Base-by-base conservation (phyloP, 2,329 filamentous ascomycete species). In the Fusarium sp. region DNA sequence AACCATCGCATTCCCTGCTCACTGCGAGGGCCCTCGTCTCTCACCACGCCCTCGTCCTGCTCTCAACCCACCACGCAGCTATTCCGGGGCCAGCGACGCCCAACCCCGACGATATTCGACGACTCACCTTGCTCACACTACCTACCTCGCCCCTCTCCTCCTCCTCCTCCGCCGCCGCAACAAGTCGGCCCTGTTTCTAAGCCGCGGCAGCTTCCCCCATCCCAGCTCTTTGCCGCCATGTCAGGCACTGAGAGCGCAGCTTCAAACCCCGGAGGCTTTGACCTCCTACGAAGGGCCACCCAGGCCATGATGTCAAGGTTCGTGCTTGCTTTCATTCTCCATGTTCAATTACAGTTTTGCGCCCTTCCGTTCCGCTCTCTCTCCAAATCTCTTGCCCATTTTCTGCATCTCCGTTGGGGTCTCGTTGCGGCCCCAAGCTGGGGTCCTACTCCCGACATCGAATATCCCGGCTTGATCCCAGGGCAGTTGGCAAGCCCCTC, bases 261-360 rank as follows among this genome's bases (percentile, higher is more conserved):
- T 71, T 79, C 81, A 66, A 83, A 82, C 77, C 79, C 80, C 36
- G 85, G 86, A 78, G 85, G 87, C 74, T 89, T 87, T 76, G 89
- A 91, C 81, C 84, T 91, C 75, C 81, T 91, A 73, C 85, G 88
- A 79, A 85, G 89, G 80, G 89, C 89, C 71, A 91, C 89, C n/a
- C 88, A 91, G 78, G 87, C 87, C 76, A 88, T 91, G 86, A 89
- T 91, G 88, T 90, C 88, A 83, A 91, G 84, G 88, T 90, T 87
- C 81, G 88, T 87, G 67, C 60, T 62, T 71, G 62, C 74, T 77
- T 74, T 71, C 45, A 58, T 71, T 68, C 73, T 61, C 74, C 74
- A 71, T 73, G 31, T 78, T 74, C 38, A 52, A 63, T 63, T 56
- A 42, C 35, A 42, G 31, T 69, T 58, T 42, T 73, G 36, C 45